phyloP scores from a whole-genome alignment of 805 yeast genomes.

The Candida verbasci region DNA sequence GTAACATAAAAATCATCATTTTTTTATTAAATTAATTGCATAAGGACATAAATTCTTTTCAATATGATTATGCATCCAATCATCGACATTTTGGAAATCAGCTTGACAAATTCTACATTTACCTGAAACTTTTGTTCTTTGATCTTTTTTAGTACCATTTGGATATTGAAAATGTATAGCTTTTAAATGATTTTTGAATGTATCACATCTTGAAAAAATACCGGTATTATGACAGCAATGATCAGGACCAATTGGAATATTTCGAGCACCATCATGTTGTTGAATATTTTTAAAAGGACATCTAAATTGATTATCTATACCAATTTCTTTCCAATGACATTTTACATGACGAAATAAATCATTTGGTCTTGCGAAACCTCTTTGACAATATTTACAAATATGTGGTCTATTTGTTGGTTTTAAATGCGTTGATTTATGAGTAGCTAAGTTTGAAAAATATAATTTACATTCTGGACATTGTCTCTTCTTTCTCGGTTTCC shows the following conservation, averaged over 20 bases:
- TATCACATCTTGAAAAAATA: constrained; percentile 83
- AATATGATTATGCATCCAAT: constrained; percentile 75
- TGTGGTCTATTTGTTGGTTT: constrained; percentile 73
- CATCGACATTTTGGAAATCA: constrained; percentile 64
- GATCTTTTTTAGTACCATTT: constrained; percentile 75
- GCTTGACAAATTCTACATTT: constrained; percentile 73
- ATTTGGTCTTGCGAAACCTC: constrained; percentile 87
- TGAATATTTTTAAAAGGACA: constrained; percentile 63
- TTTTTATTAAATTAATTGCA: constrained; percentile 8
- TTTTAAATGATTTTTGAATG: constrained; percentile 85
- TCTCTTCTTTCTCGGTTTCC: constrained; percentile 57
- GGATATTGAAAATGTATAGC: constrained; percentile 90
- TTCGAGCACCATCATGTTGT: constrained; percentile 9
- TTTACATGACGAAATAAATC: constrained; percentile 83
- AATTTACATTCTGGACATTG: constrained; percentile 68
- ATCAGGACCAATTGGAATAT: constrained; percentile 13
- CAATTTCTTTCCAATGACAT: constrained; percentile 77
- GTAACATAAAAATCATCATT: too few species aligned
- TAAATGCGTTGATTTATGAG: constrained; percentile 76
- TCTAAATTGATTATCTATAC: constrained; percentile 62
- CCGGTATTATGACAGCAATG: constrained; percentile 77
- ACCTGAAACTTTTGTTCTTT: constrained; percentile 66
- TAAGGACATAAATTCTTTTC: constrained; percentile 42
- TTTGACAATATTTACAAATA: constrained; percentile 67
- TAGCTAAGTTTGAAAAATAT: constrained; percentile 73